phyloP scores from a whole-genome alignment of 148 eudicot species.

The Camellia lanceoleosa region DNA sequence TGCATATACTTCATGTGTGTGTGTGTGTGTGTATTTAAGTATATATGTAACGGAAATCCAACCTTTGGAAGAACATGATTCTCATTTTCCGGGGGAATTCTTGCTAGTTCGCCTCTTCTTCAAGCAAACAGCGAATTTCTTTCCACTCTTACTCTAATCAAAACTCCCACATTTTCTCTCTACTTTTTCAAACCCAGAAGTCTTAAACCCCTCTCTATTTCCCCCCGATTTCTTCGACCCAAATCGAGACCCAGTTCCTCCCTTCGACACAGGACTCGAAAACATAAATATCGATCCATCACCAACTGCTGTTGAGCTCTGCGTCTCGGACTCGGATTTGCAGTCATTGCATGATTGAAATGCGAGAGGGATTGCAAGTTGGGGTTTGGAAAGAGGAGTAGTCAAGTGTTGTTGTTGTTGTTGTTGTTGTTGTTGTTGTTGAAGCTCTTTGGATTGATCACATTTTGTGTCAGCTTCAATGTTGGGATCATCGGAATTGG shows the following conservation, averaged over 20 bases:
- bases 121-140: constrained; percentile 44
- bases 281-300: constrained; percentile 47
- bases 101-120: constrained; percentile 61
- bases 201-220: constrained; percentile 10
- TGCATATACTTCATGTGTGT: no score
- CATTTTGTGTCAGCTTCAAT: constrained; percentile 7
- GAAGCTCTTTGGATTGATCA: constrained; percentile 1
- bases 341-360: not conserved
- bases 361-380: constrained; percentile 10
- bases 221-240: constrained; percentile 24
- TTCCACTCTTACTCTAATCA: constrained; percentile 36
- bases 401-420: not conserved
- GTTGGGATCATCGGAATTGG: constrained; percentile 17
- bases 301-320: not conserved
- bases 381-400: constrained; percentile 6
- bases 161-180: constrained; percentile 22
- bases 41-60: not conserved
- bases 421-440: not conserved
- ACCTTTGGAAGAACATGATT: constrained; percentile 64
- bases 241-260: constrained; percentile 3
- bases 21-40: not conserved
- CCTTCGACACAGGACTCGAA: constrained; percentile 41
- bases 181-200: constrained; percentile 15
- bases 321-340: not conserved
- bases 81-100: constrained; percentile 36